Percentiles rank a stretch among this genome's conserved stretches.
Evolutionary conservation across 2,329 filamentous ascomycete species (phyloP).

Genomic region (Fusarium denticulatum): DNA sequence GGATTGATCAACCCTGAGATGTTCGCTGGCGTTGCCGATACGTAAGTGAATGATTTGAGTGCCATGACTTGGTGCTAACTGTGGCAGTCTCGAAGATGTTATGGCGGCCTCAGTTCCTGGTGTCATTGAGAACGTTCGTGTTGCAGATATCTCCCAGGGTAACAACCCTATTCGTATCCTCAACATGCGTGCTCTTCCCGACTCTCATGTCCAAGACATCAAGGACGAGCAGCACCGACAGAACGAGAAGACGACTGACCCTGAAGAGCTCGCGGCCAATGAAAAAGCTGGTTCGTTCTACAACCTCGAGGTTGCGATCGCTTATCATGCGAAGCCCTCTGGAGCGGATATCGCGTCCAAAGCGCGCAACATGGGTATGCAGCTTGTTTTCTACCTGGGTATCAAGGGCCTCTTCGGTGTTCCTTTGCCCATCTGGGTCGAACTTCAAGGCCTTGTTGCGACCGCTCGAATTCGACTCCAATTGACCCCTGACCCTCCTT

Average conservation of each 20-base stretch:
- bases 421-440: conserved; percentile 87
- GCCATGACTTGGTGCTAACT: conserved; percentile 3
- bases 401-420: conserved; percentile 89
- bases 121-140: conserved; percentile 92
- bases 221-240: conserved; percentile 83
- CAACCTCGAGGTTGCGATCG: conserved; percentile 89
- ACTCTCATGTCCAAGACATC: conserved; percentile 81
- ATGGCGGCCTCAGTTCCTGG: conserved; percentile 96
- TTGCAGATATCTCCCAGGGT: conserved; percentile 94
- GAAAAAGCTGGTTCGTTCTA: conserved; percentile 94
- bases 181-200: conserved; percentile 83
- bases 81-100: conserved; percentile 69
- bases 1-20: conserved; percentile 94
- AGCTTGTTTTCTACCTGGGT: conserved; percentile 92
- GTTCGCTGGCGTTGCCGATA: conserved; percentile 92
- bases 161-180: conserved; percentile 89
- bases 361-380: conserved; percentile 96
- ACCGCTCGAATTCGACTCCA: conserved; percentile 85
- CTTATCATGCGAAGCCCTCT: conserved; percentile 87
- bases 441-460: conserved; percentile 89
- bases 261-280: conserved; percentile 85
- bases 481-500: conserved; percentile 89
- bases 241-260: conserved; percentile 83
- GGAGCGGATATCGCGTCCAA: conserved; percentile 77
- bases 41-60: conserved; percentile 49